A percentile compares a stretch with the other conserved stretches of the same genome.
These are phyloP conservation scores for Seminavis robusta DNA, from an alignment of 108 stramenopile genomes.

Conservation along the genomic window DNA sequence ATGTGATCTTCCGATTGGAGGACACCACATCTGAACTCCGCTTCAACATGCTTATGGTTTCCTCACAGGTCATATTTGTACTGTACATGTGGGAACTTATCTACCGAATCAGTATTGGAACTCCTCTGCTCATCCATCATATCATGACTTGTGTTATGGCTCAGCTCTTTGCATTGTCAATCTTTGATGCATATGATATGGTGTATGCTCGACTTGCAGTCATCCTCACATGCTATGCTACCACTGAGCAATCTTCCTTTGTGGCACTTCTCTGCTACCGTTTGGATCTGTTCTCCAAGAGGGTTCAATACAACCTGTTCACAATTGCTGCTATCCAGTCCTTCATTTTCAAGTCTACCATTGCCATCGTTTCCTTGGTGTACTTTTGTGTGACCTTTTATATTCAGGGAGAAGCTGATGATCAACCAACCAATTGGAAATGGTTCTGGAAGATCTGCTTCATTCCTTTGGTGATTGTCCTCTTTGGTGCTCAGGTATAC, in stretches of 20 bases:
- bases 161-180: background rate
- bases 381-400: slow-evolving; percentile 1
- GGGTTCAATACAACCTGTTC: background rate
- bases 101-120: slow-evolving; percentile 8
- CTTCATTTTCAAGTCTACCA: background rate
- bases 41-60: background rate
- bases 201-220: slow-evolving; percentile 1
- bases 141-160: slow-evolving; percentile 1
- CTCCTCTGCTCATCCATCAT: slow-evolving; percentile 8
- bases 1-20: slow-evolving; percentile 2
- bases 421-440: no score
- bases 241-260: slow-evolving; percentile 8
- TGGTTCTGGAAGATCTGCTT: no score
- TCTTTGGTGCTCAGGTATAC: no score
- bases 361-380: background rate
- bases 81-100: slow-evolving; percentile 10
- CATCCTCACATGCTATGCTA: slow-evolving; percentile 2
- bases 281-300: background rate
- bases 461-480: no score
- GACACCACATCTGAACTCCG: no score
- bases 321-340: background rate
- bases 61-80: background rate
- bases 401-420: no score
- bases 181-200: background rate
- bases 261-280: slow-evolving; percentile 8